Percentiles rank a stretch among this genome's conserved stretches.
Evolutionary conservation across 331 rosid species (phyloP).

Genomic region (Erythrophleum ivorense): DNA sequence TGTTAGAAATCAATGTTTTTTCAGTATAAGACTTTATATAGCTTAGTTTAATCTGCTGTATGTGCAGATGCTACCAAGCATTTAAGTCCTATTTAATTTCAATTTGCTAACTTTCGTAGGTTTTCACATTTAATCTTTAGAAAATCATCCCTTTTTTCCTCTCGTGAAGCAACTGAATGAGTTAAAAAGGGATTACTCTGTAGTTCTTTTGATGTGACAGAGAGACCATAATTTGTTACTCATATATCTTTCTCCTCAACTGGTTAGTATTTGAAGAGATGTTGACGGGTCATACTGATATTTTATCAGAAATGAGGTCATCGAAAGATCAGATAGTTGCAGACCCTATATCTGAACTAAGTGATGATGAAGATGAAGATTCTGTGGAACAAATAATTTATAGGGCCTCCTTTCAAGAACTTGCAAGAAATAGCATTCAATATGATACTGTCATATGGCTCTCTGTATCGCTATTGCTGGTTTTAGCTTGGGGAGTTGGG

Average conservation of each 20-base stretch:
- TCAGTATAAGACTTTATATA: neutral
- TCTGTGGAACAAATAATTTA: slow-evolving; percentile 64
- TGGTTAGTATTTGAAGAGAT: slow-evolving; percentile 58
- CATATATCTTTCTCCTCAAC: slow-evolving; percentile 35
- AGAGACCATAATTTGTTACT: slow-evolving; percentile 15
- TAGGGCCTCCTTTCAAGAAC: slow-evolving; percentile 82
- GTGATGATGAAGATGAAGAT: slow-evolving; percentile 53
- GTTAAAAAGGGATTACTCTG: neutral
- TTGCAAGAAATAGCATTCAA: slow-evolving; percentile 58
- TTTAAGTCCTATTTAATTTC: slow-evolving; percentile 10
- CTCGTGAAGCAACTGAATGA: neutral
- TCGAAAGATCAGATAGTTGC: slow-evolving; percentile 57
- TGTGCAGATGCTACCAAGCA: slow-evolving; percentile 21
- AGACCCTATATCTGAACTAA: slow-evolving; percentile 55
- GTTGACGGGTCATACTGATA: slow-evolving; percentile 73
- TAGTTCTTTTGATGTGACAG: slow-evolving; percentile 1
- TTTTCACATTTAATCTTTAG: slow-evolving; percentile 14
- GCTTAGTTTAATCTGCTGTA: neutral
- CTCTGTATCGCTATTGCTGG: slow-evolving; percentile 77
- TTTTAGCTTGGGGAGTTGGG: slow-evolving; percentile 95
- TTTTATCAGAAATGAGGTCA: slow-evolving; percentile 58
- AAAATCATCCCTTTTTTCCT: neutral
- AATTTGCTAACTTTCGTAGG: slow-evolving; percentile 20
- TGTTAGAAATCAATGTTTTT: slow-evolving; percentile 3
- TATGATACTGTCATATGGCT: slow-evolving; percentile 89